Conservation (phyloP, 1,284 basidiomycete genomes). For the Pyrrhoderma lamaoense region DNA sequence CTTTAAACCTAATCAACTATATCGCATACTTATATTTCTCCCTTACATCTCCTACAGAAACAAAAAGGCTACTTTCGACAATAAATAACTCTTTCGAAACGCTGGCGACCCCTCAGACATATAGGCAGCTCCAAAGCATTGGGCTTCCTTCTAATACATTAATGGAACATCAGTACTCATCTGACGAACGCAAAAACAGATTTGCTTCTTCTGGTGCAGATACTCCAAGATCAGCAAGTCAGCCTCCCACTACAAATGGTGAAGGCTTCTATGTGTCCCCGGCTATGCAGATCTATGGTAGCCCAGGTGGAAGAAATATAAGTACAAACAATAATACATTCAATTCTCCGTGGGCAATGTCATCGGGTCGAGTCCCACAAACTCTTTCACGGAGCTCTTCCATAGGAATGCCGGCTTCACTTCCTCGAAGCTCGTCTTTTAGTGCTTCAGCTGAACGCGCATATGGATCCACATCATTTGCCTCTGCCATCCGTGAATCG, state of each 20-base stretch:
- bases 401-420: conserved; percentile 16
- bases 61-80: too few relatives aligned
- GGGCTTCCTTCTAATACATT: conserved; percentile 13
- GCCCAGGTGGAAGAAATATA: conserved; percentile 7
- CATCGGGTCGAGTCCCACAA: conserved; percentile 4
- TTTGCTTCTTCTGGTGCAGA: conserved; percentile 40
- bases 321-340: conserved; percentile 30
- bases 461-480: conserved; percentile 40
- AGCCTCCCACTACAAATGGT: conserved; percentile 48
- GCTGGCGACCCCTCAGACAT: conserved; percentile 17
- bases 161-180: conserved; percentile 14
- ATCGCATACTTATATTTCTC: too few relatives aligned
- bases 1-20: too few relatives aligned
- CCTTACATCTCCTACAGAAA: too few relatives aligned
- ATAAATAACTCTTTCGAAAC: neutral
- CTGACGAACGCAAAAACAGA: conserved; percentile 44
- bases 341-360: conserved; percentile 35
- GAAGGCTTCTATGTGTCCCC: conserved; percentile 44
- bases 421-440: conserved; percentile 51
- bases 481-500: conserved; percentile 55
- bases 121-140: conserved; percentile 17
- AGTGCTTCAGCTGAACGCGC: conserved; percentile 30
- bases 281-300: conserved; percentile 34
- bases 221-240: conserved; percentile 51
- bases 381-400: conserved; percentile 12